These are phyloP conservation scores for Magnolia officinalis DNA, from an alignment of 164 flowering plant species.

Conservation along the genomic window DNA sequence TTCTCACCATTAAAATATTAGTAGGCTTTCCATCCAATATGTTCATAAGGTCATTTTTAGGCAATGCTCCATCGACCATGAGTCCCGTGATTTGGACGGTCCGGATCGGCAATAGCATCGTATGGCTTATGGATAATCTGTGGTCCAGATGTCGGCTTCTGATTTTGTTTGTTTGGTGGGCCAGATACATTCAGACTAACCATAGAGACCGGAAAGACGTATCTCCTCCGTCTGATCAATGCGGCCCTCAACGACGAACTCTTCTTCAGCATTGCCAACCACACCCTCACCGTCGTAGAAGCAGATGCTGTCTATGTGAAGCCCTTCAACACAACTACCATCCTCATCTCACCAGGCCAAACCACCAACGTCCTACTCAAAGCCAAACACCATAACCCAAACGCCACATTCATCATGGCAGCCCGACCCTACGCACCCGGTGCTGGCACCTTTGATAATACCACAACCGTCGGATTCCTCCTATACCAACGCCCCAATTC, in stretches of 20 bases:
- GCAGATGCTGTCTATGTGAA: slow-evolving; percentile 53
- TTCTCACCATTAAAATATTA: too few relatives aligned
- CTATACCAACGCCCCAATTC: slow-evolving; percentile 26
- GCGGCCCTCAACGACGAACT: slow-evolving; percentile 63
- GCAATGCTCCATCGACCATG: too few relatives aligned
- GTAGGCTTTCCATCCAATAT: too few relatives aligned
- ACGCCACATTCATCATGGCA: slow-evolving; percentile 44
- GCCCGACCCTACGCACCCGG: slow-evolving; percentile 50
- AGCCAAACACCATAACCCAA: slow-evolving; percentile 29
- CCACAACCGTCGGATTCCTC: slow-evolving; percentile 50
- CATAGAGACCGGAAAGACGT: slow-evolving; percentile 52
- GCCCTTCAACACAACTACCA: slow-evolving; percentile 34
- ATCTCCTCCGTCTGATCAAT: slow-evolving; percentile 51
- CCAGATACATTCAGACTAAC: slow-evolving; percentile 44
- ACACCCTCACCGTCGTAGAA: slow-evolving; percentile 47
- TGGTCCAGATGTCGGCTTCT: too few relatives aligned
- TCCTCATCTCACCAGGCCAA: slow-evolving; percentile 46
- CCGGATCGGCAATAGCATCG: too few relatives aligned
- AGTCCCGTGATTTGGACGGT: too few relatives aligned
- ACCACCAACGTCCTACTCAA: slow-evolving; percentile 52
- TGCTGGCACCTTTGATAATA: slow-evolving; percentile 39
- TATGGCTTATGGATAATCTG: too few relatives aligned
- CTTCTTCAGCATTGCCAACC: slow-evolving; percentile 56
- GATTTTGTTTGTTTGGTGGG: neutral
- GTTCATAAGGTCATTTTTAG: too few relatives aligned